Evolutionary conservation across 148 eudicot species (phyloP), one percentile per base, ranked within the genome.

Genomic region (Rhododendron williamsianum): DNA sequence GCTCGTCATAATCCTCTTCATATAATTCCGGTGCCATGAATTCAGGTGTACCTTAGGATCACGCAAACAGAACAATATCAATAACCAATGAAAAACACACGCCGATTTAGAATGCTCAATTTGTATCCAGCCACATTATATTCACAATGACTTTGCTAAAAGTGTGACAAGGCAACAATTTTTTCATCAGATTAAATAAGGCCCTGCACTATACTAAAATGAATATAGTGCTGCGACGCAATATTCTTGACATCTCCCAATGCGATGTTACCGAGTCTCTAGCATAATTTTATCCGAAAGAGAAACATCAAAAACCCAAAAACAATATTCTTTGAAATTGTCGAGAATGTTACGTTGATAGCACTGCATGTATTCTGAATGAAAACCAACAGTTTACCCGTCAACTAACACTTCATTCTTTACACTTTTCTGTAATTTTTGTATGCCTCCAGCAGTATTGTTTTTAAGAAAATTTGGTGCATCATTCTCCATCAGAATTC

Each of bases 1-100:
- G 89, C 72, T 92, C 93, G 10, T 93, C 85, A 88, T 92, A 93
- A 83, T 90, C 88, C 86, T 93, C 94, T 23, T 93, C 94, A 27
- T 93, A 93, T 3, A 93, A 76, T 84, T 93, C 96, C 5, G 96
- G 96, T 27, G 96, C 96, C 96, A 93, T 93, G 86, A 93, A 93
- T 86, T 91, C 96, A 4, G 93, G 94, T 83, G 96, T 93, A 54
- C 96, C 96, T 91, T 12, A 71, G 8, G 19, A 71, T 71, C 33
- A 71, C 8, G 1, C 21, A 71, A 33, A 33, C 18, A 71, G 41
- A 71, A 30, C 76, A 71, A 13, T 30, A 71, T 71, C 76, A 71
- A 15, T 33, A 30, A 71, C 19, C 41, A 71, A 12, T 12, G 41
- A 33, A 71, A 71, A 30, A 30, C 76, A 71, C 2, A 71, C 2